Base-by-base conservation (phyloP, 179 eudicot genomes). In the Beta corolliflora region DNA sequence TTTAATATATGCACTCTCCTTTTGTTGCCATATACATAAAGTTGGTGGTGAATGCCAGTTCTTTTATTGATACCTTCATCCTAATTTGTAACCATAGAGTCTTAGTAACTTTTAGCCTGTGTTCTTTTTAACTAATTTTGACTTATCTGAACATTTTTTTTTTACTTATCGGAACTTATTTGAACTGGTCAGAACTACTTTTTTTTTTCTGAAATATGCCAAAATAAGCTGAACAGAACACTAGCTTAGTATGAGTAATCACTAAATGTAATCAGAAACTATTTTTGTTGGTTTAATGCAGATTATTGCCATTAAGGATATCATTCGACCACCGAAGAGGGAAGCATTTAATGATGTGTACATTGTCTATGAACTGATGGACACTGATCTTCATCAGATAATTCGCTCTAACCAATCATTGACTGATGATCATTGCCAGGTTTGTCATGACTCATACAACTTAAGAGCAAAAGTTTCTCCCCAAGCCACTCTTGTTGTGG, bases 351-450 rank as follows among this genome's bases (percentile, higher is more conserved):
- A 80, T 52, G 88, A 85, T 80, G 85, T 85, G 16, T 85, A 85
- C 85, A 85, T 85, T 25, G 85, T 85, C 58, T 85, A 85, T 82
- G 88, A 85, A 73, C 80, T 82, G 76, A 85, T 85, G 88, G 88
- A 85, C 79, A 85, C 88, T 73, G 88, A 85, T 85, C 88, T 85
- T 82, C 83, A 85, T 41, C 88, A 85, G 83, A 82, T 85, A 8
- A 85, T 85, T 52, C 83, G 79, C 79, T 85, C 88, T 50, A 76
- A 79, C 58, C 88, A 85, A 79, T 67, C 88, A 56, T 59, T 85
- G 69, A 85, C 88, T 67, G 83, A 72, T 71, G 83, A 82, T 14
- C 85, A 85, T 67, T 82, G 85, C 77, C 88, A 85, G 88, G 85
- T 85, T 83, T 60, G 76, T 77, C 82, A 55, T 58, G 31, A 23